Evolutionary conservation across 1,284 basidiomycete species (phyloP), one percentile per base, ranked within the genome.

Genomic region (Cryptococcus wingfieldii): DNA sequence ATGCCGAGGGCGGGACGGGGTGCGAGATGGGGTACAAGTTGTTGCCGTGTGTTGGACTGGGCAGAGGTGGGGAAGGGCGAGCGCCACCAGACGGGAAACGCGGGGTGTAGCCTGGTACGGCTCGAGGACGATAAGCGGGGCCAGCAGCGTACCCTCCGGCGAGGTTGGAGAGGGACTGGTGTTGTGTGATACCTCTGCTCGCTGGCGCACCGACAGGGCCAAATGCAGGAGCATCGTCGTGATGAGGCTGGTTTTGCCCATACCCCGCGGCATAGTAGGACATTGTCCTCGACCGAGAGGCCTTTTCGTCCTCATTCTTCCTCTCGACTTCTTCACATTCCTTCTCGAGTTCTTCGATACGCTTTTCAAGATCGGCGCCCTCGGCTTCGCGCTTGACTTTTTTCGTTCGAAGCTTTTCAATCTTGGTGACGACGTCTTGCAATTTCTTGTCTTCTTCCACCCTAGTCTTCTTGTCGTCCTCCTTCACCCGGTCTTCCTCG

Each of bases 391-490:
- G 69, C 62, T 69, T 72, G 38, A 72, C 72, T 78, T 85, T 84
- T 76, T 84, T 84, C 67, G 65, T 77, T 70, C 84, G 84, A 61
- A 83, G 73, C 70, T 87, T 86, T 75, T 89, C 87, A 70, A 91
- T 85, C 77, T 86, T 88, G 80, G 86, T 86, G 16, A 61, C 60
- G 2, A 74, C 56, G 10, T 72, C 70, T 16, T 55, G 58, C 8
- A 76, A 53, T 47, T 71, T 69, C 56, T 71, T 71, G 51, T 77
- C 75, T 47, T 75, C 71, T 34, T 76, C 74, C 1, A 57, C 54
- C 7, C 71, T 55, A 4, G 56, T 58, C 54, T 69, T 71, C 54
- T 60, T 64, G 51, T 76, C 75, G 16, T 52, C 51, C 27, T 76
- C 76, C 10, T 66, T 51, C 1, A 69, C 64, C 14, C 70, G 68